phyloP scores from a whole-genome alignment of 345 rosid species.

The Carallia brachiata region DNA sequence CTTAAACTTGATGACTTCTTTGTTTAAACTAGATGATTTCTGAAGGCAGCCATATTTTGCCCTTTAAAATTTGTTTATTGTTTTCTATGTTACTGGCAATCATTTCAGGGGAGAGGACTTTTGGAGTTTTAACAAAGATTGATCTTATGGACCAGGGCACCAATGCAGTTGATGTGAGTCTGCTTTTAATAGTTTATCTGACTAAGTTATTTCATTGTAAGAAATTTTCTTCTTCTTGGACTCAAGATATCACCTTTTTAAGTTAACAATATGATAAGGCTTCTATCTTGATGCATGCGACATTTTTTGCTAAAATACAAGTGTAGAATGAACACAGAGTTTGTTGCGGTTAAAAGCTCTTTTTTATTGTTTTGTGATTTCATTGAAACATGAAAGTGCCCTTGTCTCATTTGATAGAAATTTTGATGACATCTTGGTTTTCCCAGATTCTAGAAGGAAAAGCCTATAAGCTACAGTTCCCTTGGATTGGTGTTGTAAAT shows the following conservation, averaged over 20 bases:
- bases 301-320: background rate
- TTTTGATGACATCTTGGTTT: slow-evolving; percentile 14
- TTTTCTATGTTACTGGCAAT: background rate
- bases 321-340: background rate
- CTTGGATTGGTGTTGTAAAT: slow-evolving; percentile 97
- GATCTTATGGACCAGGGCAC: slow-evolving; percentile 98
- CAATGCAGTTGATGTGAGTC: slow-evolving; percentile 90
- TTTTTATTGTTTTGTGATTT: background rate
- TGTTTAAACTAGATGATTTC: background rate
- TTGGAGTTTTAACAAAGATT: slow-evolving; percentile 88
- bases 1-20: background rate
- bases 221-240: background rate
- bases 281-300: background rate
- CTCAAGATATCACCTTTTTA: background rate
- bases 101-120: slow-evolving; percentile 76
- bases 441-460: slow-evolving; percentile 86
- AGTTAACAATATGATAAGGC: background rate
- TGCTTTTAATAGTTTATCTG: slow-evolving; percentile 7
- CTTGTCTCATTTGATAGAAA: slow-evolving; percentile 13
- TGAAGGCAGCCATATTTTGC: background rate
- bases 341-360: slow-evolving; percentile 1
- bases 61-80: background rate
- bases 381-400: slow-evolving; percentile 6
- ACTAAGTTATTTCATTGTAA: slow-evolving; percentile 3
- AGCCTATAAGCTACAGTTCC: slow-evolving; percentile 77